phyloP scores from a whole-genome alignment of 2,329 filamentous ascomycete species.

The Epichloe sp. region DNA sequence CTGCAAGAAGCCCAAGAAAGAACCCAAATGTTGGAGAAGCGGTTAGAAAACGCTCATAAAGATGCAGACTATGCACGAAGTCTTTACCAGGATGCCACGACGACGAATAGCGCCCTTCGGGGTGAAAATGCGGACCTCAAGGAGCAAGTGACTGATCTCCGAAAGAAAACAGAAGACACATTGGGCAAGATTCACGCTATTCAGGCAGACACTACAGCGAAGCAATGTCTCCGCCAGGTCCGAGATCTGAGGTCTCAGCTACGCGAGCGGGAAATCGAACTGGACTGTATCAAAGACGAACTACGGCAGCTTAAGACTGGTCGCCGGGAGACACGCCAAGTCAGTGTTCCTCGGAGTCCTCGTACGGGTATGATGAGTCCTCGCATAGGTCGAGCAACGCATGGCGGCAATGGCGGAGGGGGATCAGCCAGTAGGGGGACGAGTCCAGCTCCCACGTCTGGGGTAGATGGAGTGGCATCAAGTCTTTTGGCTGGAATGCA shows the following conservation, averaged over 20 bases:
- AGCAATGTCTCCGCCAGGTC: constrained; percentile 24
- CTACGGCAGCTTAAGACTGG: constrained; percentile 32
- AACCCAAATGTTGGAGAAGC: constrained; percentile 27
- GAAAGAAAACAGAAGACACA: constrained; percentile 30
- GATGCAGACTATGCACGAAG: constrained; percentile 44
- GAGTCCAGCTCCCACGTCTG: constrained; percentile 30
- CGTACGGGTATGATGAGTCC: constrained; percentile 41
- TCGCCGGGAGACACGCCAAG: constrained; percentile 41
- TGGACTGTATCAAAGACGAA: constrained; percentile 36
- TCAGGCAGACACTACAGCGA: constrained; percentile 25
- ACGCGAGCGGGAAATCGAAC: constrained; percentile 38
- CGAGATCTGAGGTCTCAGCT: constrained; percentile 28
- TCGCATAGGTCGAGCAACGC: constrained; percentile 16
- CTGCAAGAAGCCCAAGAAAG: constrained; percentile 25
- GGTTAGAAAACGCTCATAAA: constrained; percentile 26
- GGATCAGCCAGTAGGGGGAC: constrained; percentile 34
- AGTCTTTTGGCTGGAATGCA: constrained; percentile 22
- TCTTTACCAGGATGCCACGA: constrained; percentile 46
- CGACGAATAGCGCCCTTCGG: constrained; percentile 29
- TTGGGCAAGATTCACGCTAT: constrained; percentile 33
- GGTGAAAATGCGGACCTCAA: constrained; percentile 34
- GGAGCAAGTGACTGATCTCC: constrained; percentile 26
- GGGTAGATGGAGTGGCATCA: constrained; percentile 15
- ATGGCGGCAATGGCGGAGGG: constrained; percentile 11
- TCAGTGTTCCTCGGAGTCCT: constrained; percentile 46